Evolutionary conservation across 768 basidiomycete genomes (phyloP).

Genomic region (Leucosporidium creatinivorum): DNA sequence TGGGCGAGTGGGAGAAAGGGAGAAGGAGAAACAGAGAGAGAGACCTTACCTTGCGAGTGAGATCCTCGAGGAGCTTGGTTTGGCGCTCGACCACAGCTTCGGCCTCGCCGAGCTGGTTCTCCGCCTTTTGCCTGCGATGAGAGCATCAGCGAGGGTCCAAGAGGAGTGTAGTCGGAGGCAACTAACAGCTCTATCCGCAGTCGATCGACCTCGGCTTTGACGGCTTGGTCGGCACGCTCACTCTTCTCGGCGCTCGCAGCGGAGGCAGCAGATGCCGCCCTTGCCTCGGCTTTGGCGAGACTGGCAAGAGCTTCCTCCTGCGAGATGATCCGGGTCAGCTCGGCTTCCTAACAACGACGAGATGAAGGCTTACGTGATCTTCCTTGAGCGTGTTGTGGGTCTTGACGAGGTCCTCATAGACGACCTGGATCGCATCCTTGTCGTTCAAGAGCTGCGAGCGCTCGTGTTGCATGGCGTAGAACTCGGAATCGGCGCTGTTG

Average conservation of each 20-base stretch:
- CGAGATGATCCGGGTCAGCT: not conserved
- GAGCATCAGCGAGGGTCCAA: not conserved
- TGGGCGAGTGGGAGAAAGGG: not conserved
- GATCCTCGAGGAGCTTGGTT: slow-evolving; percentile 57
- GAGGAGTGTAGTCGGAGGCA: not conserved
- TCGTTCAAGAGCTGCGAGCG: slow-evolving; percentile 67
- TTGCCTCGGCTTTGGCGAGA: not conserved
- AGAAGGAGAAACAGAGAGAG: not conserved
- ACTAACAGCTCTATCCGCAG: slow-evolving; percentile 77
- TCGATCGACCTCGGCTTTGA: slow-evolving; percentile 73
- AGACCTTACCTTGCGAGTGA: slow-evolving; percentile 56
- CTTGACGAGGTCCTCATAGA: slow-evolving; percentile 65
- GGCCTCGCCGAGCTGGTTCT: slow-evolving; percentile 75
- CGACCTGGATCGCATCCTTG: slow-evolving; percentile 78
- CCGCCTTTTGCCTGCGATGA: slow-evolving; percentile 71
- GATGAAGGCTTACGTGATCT: slow-evolving; percentile 24
- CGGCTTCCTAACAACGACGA: too few relatives aligned
- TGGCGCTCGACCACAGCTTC: slow-evolving; percentile 81
- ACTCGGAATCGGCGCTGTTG: slow-evolving; percentile 67
- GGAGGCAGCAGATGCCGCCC: not conserved
- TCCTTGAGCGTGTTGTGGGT: slow-evolving; percentile 65
- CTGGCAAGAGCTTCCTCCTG: slow-evolving; percentile 54
- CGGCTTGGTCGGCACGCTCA: slow-evolving; percentile 41
- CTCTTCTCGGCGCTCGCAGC: not conserved
- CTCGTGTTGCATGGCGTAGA: slow-evolving; percentile 75